Base-by-base conservation (phyloP, 257 asterid species). In the Plantago ovata region DNA sequence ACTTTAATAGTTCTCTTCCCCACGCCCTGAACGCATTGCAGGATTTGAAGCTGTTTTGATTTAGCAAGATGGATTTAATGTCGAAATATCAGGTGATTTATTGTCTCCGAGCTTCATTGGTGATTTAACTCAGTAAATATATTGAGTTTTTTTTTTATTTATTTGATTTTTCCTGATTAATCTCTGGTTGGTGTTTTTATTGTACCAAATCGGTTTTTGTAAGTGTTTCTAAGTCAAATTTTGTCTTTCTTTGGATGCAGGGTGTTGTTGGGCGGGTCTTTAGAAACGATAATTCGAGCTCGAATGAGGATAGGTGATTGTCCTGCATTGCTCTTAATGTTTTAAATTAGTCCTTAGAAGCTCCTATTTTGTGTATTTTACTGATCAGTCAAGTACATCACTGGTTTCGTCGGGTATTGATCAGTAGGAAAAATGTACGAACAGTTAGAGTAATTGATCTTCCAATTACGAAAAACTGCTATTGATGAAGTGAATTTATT, bases 191-290 rank as follows among this genome's bases (percentile, higher is more conserved):
- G 41, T 33, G 16, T 9, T 8, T 28, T 4, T 10, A 53, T 13
- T 6, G 4, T 28, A 56, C 21, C 24, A 7, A 43, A 15, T 67
- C 15, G 4, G 55, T 53, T 67, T 32, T 51, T 49, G 15, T 47
- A 28, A 28, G 36, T 28, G 36, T 28, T n/a, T 16, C 13, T 28
- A 4, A 15, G 6, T 20, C 59, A 20, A 15, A 43, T 15, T 50
- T 46, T 42, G 9, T 56, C 50, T 63, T 47, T 58, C 10, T 61
- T 53, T 41, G 69, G 54, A 62, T 75, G 80, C 95, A 86, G 98
- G 98, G 89, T 19, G 96, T 84, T 39, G 91, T 93, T 46, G 94
- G 88, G 24, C 88, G 95, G 43, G 97, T 93, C n/a, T 86, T 93
- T 63, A 79, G 97, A 46, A 89, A 79, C 52, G 97, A 88, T 21